Conservation (phyloP, 306 rosid species). For the Comarum palustre region DNA sequence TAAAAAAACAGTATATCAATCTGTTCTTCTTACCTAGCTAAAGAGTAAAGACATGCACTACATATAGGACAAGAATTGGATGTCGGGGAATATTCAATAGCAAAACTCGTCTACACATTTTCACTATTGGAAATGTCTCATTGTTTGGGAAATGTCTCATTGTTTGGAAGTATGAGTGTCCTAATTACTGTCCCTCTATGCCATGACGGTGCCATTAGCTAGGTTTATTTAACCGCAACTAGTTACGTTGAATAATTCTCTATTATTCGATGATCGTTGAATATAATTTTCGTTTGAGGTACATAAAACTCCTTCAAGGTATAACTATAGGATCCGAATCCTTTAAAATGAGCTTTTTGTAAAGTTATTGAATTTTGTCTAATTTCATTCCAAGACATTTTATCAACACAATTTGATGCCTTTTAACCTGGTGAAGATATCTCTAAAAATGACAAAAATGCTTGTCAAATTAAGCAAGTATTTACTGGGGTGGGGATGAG, state of each 20-base stretch:
- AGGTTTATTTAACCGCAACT: neutral
- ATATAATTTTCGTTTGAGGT: too few species aligned
- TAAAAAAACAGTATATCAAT: too few species aligned
- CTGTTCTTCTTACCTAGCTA: neutral
- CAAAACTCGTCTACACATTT: neutral
- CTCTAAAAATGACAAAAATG: too few species aligned
- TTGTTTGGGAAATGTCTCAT: slow-evolving; percentile 9
- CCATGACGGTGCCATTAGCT: neutral
- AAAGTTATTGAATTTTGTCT: too few species aligned
- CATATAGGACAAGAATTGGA: neutral
- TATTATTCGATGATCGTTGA: too few species aligned
- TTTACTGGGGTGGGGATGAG: too few species aligned
- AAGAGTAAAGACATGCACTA: neutral
- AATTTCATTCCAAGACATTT: too few species aligned
- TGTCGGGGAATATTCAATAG: neutral
- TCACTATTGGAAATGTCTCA: too few species aligned
- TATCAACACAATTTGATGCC: neutral
- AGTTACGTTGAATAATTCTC: too few species aligned
- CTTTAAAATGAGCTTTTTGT: too few species aligned
- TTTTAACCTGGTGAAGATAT: neutral
- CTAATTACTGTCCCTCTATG: neutral
- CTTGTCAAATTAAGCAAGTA: neutral
- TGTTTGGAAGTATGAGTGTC: slow-evolving; percentile 13
- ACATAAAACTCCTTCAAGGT: too few species aligned
- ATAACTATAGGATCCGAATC: too few species aligned